phyloP scores from a whole-genome alignment of 2,329 filamentous ascomycete genomes.

The Dactylellina parvicollis region DNA sequence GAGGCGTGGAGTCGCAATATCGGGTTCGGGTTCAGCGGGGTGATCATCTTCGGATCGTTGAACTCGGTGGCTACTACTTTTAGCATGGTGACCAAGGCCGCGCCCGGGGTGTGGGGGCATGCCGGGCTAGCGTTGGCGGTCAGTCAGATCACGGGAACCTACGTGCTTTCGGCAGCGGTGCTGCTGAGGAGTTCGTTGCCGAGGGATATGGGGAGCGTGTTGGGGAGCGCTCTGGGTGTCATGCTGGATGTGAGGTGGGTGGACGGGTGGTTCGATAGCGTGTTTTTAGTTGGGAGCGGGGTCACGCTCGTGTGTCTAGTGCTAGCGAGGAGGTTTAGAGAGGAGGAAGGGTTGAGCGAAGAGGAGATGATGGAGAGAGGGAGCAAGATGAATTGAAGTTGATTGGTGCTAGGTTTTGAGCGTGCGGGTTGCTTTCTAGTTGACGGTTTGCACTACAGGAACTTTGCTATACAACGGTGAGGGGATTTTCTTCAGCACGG shows the following conservation, averaged over 20 bases:
- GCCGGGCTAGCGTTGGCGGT: constrained; percentile 78
- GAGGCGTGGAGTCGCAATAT: constrained; percentile 85
- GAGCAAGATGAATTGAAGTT: constrained; percentile 39
- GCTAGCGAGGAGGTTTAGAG: constrained; percentile 32
- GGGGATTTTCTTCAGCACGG: background rate
- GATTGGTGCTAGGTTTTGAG: background rate
- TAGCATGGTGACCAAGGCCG: constrained; percentile 79
- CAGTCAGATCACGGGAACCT: constrained; percentile 82
- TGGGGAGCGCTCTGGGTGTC: constrained; percentile 79
- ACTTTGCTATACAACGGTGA: too few relatives aligned
- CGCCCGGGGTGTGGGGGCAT: constrained; percentile 65
- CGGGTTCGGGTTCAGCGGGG: constrained; percentile 81
- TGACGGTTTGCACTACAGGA: too few relatives aligned
- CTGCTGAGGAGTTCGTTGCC: constrained; percentile 82
- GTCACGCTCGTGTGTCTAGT: constrained; percentile 42
- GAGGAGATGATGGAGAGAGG: constrained; percentile 50
- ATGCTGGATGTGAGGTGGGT: constrained; percentile 78
- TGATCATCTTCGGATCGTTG: constrained; percentile 83
- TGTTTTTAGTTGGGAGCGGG: constrained; percentile 70
- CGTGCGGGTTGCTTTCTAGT: background rate
- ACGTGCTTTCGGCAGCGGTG: constrained; percentile 82
- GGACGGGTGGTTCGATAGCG: constrained; percentile 86
- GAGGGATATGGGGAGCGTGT: constrained; percentile 77
- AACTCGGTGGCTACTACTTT: constrained; percentile 87
- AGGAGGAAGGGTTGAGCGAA: constrained; percentile 27